Base-by-base conservation (phyloP, 1,139 yeast genomes). In the Nakaseomyces uthaithaninus region DNA sequence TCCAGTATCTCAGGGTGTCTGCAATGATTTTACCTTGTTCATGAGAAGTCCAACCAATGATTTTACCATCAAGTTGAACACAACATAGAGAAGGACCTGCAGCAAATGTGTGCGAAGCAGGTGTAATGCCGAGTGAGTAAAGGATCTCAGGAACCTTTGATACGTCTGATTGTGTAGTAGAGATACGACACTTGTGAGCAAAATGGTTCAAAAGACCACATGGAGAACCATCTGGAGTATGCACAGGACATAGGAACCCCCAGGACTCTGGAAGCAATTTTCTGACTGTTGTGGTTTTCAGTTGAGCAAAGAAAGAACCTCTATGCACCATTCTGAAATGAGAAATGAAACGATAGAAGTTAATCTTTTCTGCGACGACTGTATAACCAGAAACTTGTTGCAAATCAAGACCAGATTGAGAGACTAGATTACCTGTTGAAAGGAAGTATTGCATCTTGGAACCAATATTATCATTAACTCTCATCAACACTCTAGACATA, bases 271-370 rank as follows among this genome's bases (percentile, higher is more conserved):
- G 99, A 45, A 91, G 72, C 57, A 91, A 71, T 63, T 91, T 91
- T 70, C 99, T 80, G 40, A 91, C 99, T 1, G 98, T 83, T 20
- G 98, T 93, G 28, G 98, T 91, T 63, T 93, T 91, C 66, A 91
- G 75, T 65, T 91, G 95, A 34, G 99, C 97, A 63, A 91, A 91
- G 80, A 91, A 91, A 50, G 97, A 86, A 65, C 99, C 99, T 77
- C 99, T 82, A 66, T 91, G 99, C 39, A 91, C 98, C 98, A 91
- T 91, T 68, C 99, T 72, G 74, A 91, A 91, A 71, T 91, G 99
- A 16, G 97, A 78, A 50, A 91, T 80, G 68, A 91, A 91, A 62
- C 99, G 83, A 65, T 93, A 84, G 72, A 87, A 91, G 64, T 91
- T 91, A 64, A 91, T 91, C 65, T 93, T 91, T 67, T 91, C 99